Conservation (phyloP, 352 stramenopile species). For the Salisapilia sapeloensis region DNA sequence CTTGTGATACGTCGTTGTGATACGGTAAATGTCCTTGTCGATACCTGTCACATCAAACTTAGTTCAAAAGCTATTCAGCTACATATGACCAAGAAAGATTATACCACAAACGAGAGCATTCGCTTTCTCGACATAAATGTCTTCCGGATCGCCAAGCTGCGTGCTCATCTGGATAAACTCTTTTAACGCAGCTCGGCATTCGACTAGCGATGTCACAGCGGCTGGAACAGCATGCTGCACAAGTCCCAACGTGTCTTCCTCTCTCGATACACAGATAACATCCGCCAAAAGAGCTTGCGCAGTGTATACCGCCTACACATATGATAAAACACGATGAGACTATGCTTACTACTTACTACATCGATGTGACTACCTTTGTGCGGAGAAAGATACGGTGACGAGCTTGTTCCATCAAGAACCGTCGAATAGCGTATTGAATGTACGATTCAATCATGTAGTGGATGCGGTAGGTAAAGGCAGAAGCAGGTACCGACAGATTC, state of each 20-base stretch:
- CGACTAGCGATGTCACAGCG: constrained; percentile 42
- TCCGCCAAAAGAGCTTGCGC: constrained; percentile 36
- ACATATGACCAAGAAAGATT: no score
- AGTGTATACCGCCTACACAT: constrained; percentile 26
- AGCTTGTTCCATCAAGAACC: constrained; percentile 33
- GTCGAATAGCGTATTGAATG: constrained; percentile 34
- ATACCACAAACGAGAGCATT: no score
- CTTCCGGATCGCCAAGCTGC: constrained; percentile 31
- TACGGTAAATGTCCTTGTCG: constrained; percentile 65
- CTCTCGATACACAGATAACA: constrained; percentile 30
- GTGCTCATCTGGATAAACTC: constrained; percentile 52
- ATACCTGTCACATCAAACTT: constrained; percentile 14
- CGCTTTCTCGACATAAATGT: constrained; percentile 47
- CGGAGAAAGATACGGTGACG: constrained; percentile 23
- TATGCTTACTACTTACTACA: no score
- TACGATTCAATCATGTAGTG: constrained; percentile 26
- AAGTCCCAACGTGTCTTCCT: constrained; percentile 41
- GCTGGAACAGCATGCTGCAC: constrained; percentile 57
- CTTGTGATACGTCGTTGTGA: constrained; percentile 44
- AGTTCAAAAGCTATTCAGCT: background rate
- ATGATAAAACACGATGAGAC: no score
- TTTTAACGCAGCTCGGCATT: constrained; percentile 42
- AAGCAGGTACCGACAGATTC: constrained; percentile 22
- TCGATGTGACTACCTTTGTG: no score
- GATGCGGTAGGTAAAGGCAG: constrained; percentile 22